Conservation (phyloP, 2,329 filamentous ascomycete genomes). For the Penicillium janthinellum region DNA sequence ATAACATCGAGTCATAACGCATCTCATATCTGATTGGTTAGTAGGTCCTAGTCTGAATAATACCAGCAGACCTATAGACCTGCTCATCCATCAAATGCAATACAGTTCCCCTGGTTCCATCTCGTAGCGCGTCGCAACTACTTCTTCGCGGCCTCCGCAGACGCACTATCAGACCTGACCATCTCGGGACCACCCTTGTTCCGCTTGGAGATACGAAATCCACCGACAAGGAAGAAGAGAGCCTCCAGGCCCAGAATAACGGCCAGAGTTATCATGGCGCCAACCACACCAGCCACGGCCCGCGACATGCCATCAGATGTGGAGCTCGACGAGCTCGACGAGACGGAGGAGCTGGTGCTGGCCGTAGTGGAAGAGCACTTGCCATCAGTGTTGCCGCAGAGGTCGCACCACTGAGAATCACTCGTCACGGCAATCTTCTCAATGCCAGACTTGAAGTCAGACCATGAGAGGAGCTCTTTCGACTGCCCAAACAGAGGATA, state of each 20-base stretch:
- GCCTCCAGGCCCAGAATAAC: conserved; percentile 62
- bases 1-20: conserved; percentile 12
- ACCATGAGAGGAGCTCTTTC: conserved; percentile 64
- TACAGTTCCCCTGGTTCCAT: not conserved
- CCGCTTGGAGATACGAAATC: conserved; percentile 62
- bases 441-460: conserved; percentile 66
- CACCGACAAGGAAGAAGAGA: conserved; percentile 57
- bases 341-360: conserved; percentile 23
- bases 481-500: conserved; percentile 65
- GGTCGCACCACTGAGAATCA: conserved; percentile 69
- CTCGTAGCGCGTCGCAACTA: not conserved
- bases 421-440: conserved; percentile 66
- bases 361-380: conserved; percentile 56
- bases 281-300: conserved; percentile 78
- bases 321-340: conserved; percentile 24
- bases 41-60: conserved; percentile 12
- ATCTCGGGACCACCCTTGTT: conserved; percentile 26
- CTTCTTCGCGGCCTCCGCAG: conserved; percentile 27
- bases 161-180: conserved; percentile 9
- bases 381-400: conserved; percentile 73
- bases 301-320: conserved; percentile 59
- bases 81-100: not conserved
- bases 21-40: not conserved
- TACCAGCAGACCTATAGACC: not conserved
- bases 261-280: conserved; percentile 67